phyloP scores from a whole-genome alignment of 495 filamentous ascomycete species.

The Neurospora sp. region DNA sequence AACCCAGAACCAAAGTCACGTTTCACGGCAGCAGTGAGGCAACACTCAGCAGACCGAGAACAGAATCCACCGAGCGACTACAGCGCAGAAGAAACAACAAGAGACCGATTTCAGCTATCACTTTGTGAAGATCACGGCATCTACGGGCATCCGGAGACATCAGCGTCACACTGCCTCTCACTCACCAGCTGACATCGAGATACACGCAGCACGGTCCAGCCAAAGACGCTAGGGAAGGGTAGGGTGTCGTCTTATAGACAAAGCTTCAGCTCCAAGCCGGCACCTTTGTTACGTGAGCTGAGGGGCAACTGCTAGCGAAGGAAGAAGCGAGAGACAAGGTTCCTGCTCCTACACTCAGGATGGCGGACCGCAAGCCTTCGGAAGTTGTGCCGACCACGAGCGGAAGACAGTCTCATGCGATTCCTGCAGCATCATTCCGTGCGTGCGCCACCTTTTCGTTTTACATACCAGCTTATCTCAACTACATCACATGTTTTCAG shows the following conservation, averaged over 20 bases:
- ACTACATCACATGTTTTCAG: not conserved
- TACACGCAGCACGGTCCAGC: not conserved
- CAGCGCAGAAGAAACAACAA: not conserved
- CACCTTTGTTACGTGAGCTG: not conserved
- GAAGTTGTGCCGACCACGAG: conserved; percentile 26
- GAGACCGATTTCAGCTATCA: not conserved
- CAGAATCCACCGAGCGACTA: not conserved
- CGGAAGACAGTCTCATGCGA: conserved; percentile 30
- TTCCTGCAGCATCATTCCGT: conserved; percentile 41
- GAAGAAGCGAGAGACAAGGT: not conserved
- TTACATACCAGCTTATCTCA: conserved; percentile 9
- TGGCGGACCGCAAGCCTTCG: conserved; percentile 23
- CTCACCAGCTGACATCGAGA: not conserved
- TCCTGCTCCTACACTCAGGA: conserved; percentile 3
- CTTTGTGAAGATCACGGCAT: not conserved
- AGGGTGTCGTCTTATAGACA: not conserved
- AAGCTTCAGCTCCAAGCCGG: not conserved
- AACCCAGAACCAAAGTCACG: not conserved
- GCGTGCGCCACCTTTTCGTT: conserved; percentile 17
- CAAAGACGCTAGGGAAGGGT: not conserved
- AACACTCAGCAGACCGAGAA: not conserved
- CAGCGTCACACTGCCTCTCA: not conserved
- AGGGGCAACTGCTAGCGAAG: not conserved
- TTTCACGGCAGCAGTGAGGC: not conserved
- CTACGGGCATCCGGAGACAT: not conserved